phyloP scores from a whole-genome alignment of 2,329 filamentous ascomycete species.

The Talaromyces funiculosus region DNA sequence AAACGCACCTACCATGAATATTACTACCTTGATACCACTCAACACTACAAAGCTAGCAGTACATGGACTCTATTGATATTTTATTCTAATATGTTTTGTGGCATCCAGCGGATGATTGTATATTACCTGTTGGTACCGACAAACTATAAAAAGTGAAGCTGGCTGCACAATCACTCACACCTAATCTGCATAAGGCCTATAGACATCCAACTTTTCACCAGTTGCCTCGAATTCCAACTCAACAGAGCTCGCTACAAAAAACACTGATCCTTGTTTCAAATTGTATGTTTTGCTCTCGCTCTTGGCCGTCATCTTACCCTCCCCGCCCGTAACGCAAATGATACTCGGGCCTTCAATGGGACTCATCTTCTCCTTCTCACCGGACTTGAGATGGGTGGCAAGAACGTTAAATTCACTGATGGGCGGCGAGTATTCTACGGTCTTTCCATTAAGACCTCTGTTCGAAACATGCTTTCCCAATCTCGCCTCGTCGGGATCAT shows the following conservation, averaged over 20 bases:
- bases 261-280: conserved; percentile 59
- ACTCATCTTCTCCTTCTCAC: conserved; percentile 55
- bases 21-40: no score
- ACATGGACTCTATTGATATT: not conserved
- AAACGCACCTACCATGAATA: not conserved
- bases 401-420: conserved; percentile 69
- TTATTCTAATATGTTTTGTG: not conserved
- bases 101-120: not conserved
- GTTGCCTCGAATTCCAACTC: conserved; percentile 43
- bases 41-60: no score
- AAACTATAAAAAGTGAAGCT: not conserved
- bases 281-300: conserved; percentile 47
- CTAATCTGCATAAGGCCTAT: conserved; percentile 42
- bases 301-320: conserved; percentile 49
- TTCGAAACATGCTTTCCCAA: conserved; percentile 47
- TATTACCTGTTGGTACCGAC: not conserved
- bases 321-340: conserved; percentile 56
- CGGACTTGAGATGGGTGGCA: conserved; percentile 50
- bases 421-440: conserved; percentile 59
- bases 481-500: conserved; percentile 52
- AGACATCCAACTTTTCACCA: conserved; percentile 42
- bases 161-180: not conserved
- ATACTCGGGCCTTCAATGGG: conserved; percentile 57
- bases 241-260: conserved; percentile 58
- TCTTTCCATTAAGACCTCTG: conserved; percentile 55